phyloP scores from a whole-genome alignment of 1,284 basidiomycete species.

The Rhizoctonia solani region DNA sequence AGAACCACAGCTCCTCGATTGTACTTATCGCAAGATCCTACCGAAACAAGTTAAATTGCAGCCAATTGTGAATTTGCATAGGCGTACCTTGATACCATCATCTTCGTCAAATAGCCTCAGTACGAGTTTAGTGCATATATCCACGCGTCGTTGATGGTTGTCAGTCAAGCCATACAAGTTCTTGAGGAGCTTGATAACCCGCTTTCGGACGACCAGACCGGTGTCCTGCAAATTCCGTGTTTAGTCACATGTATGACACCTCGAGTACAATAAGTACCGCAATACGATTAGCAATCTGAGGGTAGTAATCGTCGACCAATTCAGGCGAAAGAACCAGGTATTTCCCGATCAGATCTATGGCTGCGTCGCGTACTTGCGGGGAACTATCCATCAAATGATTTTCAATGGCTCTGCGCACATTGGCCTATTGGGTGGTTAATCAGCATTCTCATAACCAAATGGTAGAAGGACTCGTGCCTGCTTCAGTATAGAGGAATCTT shows the following conservation, averaged over 20 bases:
- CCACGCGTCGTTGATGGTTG: constrained; percentile 63
- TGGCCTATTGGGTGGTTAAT: constrained; percentile 51
- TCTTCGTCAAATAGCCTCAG: constrained; percentile 89
- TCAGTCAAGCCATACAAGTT: constrained; percentile 72
- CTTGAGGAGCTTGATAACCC: constrained; percentile 91
- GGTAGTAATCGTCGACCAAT: constrained; percentile 84
- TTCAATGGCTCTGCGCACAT: constrained; percentile 82
- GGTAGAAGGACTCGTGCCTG: constrained; percentile 54
- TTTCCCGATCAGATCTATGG: constrained; percentile 93
- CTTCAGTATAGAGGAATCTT: constrained; percentile 80
- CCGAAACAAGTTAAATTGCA: not conserved
- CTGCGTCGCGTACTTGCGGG: constrained; percentile 91
- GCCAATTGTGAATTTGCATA: not conserved
- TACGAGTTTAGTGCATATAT: constrained; percentile 84
- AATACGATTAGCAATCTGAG: constrained; percentile 83
- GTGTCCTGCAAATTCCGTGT: constrained; percentile 65
- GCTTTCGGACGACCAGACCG: constrained; percentile 88
- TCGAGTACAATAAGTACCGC: constrained; percentile 58
- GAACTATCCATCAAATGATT: constrained; percentile 87
- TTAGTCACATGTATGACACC: not conserved
- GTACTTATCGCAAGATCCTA: constrained; percentile 85
- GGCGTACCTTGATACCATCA: constrained; percentile 73
- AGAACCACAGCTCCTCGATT: constrained; percentile 89
- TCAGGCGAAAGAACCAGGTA: constrained; percentile 88
- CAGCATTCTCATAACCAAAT: not conserved